Evolutionary conservation across 1,284 basidiomycete species (phyloP), one percentile per base, ranked within the genome.

Genomic region (Puccinia coronata): DNA sequence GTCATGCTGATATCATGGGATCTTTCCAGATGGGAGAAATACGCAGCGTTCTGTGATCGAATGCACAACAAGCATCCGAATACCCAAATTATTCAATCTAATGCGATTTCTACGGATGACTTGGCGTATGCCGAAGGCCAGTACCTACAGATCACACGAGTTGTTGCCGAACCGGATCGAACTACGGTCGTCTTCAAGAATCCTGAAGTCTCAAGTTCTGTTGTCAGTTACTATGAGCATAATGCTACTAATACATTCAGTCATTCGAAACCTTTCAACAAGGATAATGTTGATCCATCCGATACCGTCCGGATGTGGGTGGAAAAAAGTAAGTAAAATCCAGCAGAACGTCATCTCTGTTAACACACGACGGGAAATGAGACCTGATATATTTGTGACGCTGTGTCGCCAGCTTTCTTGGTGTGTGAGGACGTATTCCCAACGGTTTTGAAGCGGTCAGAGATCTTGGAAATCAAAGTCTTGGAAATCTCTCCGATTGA

Each of bases 31-130:
- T 73, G 69, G 69, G 78, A 77, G 36, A 78, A 76, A 77, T 71
- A 71, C 69, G 82, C 82, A 14, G 84, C 31, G 93, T 97, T 86
- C 88, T 96, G 94, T 87, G 96, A 98, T 86, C 89, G 92, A 41
- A 92, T 98, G 90, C 90, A 96, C 70, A 92, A 91, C 87, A 98
- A 98, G 86, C 94, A 98, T 86, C 92, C 94, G 2, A 91, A 91
- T 57, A 93, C 95, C 0, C 92, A 92, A 82, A 88, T 98, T 16
- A 88, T 97, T 81, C 92, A 92, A 84, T 90, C 88, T 23, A 89
- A 90, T 67, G 90, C 91, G 2, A 92, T 95, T 67, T 93, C 95
- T 2, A 90, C 92, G 18, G 91, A 93, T 18, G 92, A 95, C 82
- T 89, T 94, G 78, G 91, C 92, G 34, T 92, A 90, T 84, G 92